Evolutionary conservation across 495 filamentous ascomycete species (phyloP).

Genomic region (Hypoxylon fragiforme): DNA sequence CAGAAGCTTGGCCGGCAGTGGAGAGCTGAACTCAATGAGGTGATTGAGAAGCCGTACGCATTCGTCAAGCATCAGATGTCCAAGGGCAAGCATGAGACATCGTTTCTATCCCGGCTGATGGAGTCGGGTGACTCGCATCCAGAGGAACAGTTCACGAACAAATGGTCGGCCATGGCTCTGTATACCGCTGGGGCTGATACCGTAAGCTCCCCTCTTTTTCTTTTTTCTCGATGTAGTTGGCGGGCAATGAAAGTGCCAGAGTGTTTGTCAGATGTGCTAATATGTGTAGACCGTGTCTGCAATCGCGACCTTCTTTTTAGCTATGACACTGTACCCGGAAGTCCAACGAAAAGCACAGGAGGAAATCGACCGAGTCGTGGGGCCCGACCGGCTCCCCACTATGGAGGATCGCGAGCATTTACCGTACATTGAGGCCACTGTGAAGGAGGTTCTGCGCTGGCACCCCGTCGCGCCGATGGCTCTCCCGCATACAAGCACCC

Average conservation of each 20-base stretch:
- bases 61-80: slow-evolving; percentile 53
- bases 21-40: slow-evolving; percentile 24
- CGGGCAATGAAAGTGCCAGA: not conserved
- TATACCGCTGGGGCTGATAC: slow-evolving; percentile 56
- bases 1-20: slow-evolving; percentile 42
- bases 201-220: slow-evolving; percentile 17
- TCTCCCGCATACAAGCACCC: slow-evolving; percentile 47
- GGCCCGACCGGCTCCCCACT: slow-evolving; percentile 47
- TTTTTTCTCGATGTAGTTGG: not conserved
- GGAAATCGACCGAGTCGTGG: slow-evolving; percentile 57
- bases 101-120: slow-evolving; percentile 45
- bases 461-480: slow-evolving; percentile 48
- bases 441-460: slow-evolving; percentile 53
- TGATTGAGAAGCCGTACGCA: slow-evolving; percentile 42
- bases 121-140: slow-evolving; percentile 31
- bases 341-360: slow-evolving; percentile 44
- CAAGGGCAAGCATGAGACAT: slow-evolving; percentile 37
- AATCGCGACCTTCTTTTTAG: slow-evolving; percentile 51
- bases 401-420: slow-evolving; percentile 44
- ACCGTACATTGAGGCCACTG: slow-evolving; percentile 48
- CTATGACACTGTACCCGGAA: slow-evolving; percentile 49
- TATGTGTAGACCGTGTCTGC: slow-evolving; percentile 39
- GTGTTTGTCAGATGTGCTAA: not conserved
- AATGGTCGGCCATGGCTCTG: slow-evolving; percentile 49
- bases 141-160: slow-evolving; percentile 41